Percentiles rank a stretch among this genome's conserved stretches.
These are phyloP conservation scores for Vitis rotundifolia DNA, from an alignment of 164 flowering plant genomes.

Conservation along the genomic window DNA sequence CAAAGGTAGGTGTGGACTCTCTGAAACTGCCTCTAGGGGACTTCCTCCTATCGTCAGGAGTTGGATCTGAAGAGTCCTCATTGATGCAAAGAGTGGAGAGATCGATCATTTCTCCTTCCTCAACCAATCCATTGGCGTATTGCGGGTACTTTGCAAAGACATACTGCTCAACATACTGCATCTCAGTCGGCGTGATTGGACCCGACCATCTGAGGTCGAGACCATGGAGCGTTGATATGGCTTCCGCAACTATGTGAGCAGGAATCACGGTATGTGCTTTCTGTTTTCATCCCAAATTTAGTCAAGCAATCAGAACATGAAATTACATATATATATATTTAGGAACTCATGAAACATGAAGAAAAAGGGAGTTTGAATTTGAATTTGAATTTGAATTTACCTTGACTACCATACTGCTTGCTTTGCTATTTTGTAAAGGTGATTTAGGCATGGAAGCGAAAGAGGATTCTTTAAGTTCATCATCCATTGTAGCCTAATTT, in stretches of 20 bases:
- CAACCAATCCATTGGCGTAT: slow-evolving; percentile 59
- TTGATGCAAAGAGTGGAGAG: slow-evolving; percentile 42
- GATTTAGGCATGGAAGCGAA: slow-evolving; percentile 38
- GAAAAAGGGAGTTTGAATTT: neutral
- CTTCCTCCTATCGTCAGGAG: slow-evolving; percentile 47
- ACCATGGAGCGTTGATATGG: slow-evolving; percentile 78
- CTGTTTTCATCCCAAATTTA: slow-evolving; percentile 32
- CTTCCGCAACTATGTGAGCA: slow-evolving; percentile 78
- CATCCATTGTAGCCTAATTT: slow-evolving; percentile 36
- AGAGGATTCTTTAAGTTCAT: slow-evolving; percentile 27
- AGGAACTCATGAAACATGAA: neutral
- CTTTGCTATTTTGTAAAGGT: slow-evolving; percentile 38
- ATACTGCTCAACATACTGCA: slow-evolving; percentile 74
- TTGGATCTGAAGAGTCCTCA: slow-evolving; percentile 46
- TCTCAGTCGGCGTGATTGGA: slow-evolving; percentile 76
- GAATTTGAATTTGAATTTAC: slow-evolving; percentile 25
- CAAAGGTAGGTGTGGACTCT: slow-evolving; percentile 41
- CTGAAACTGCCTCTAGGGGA: slow-evolving; percentile 48
- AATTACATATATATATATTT: neutral
- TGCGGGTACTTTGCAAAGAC: slow-evolving; percentile 76
- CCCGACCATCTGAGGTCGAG: slow-evolving; percentile 85
- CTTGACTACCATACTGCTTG: slow-evolving; percentile 72
- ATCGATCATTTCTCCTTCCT: slow-evolving; percentile 51
- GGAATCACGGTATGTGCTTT: slow-evolving; percentile 65
- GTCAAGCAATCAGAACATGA: neutral